A percentile compares a stretch with the other conserved stretches of the same genome.
Evolutionary conservation across 75 land plant species (phyloP).

Genomic region (Cupressus sempervirens): DNA sequence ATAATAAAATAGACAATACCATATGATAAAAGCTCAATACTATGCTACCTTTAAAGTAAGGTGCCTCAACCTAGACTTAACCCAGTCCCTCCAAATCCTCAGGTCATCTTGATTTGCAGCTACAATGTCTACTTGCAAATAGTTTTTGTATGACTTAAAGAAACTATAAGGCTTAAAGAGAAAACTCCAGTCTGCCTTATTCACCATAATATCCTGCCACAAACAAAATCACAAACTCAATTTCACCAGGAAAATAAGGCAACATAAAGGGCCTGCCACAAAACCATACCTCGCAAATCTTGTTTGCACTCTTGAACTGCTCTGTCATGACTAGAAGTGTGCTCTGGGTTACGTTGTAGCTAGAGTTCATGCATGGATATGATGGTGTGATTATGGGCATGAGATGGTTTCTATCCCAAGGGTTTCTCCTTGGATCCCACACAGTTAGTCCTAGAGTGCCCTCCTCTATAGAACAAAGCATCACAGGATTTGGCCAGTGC

Average conservation of each 20-base stretch:
- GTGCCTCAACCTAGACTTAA: slow-evolving; percentile 45
- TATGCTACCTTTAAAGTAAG: slow-evolving; percentile 33
- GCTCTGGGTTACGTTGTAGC: slow-evolving; percentile 44
- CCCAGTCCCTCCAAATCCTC: slow-evolving; percentile 54
- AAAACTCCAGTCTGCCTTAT: slow-evolving; percentile 35
- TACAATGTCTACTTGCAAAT: slow-evolving; percentile 40
- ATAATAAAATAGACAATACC: background rate
- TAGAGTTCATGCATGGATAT: slow-evolving; percentile 54
- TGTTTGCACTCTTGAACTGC: slow-evolving; percentile 41
- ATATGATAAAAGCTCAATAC: background rate
- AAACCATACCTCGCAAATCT: slow-evolving; percentile 24
- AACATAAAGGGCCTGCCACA: background rate
- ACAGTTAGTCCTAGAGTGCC: slow-evolving; percentile 40
- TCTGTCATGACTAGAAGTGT: slow-evolving; percentile 45
- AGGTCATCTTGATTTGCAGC: slow-evolving; percentile 38
- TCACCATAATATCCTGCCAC: slow-evolving; percentile 26
- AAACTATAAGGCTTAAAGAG: slow-evolving; percentile 35
- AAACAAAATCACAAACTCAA: background rate
- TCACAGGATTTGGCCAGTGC: slow-evolving; percentile 57
- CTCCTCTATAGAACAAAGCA: slow-evolving; percentile 47
- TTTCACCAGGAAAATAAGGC: background rate
- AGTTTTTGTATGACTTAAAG: slow-evolving; percentile 38
- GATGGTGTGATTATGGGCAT: slow-evolving; percentile 56
- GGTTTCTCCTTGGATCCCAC: slow-evolving; percentile 53
- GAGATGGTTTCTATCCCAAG: slow-evolving; percentile 35